Evolutionary conservation across 108 stramenopile species (phyloP), one percentile per base, ranked within the genome.

Genomic region (Asterionellopsis glacialis): DNA sequence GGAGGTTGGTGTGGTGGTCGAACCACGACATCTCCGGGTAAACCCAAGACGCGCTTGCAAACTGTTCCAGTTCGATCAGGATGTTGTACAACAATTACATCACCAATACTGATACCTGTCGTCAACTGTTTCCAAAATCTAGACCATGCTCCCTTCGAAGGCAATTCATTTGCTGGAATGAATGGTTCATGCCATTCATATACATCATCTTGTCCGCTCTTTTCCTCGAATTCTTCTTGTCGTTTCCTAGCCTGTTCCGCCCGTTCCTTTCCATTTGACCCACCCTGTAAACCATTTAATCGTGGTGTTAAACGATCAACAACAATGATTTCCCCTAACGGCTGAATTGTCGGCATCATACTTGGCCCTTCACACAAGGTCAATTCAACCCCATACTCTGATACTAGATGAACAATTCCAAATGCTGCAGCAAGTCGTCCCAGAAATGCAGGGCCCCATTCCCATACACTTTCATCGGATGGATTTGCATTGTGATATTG

Each of bases 1-100:
- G 21, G 11, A n/a, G 15, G 27, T 60, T 61, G 75, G 55, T 55
- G 52, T 52, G 70, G 62, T n/a, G 82, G 82, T 39, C 75, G 63
- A 9, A 89, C 75, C 10, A 90, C 81, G 27, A 68, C 54, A 67
- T 97, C 94, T 6, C 96, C 96, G 9, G 91, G 91, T 64, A 95
- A 67, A n/a, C 85, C 96, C 41, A 93, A 66, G 21, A 97, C 87
- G 40, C 96, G 86, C 69, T 97, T 97, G 65, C 96, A 97, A 28
- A 97, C 85, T 26, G 88, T 95, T 25, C 90, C 91, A 53, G 76
- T 80, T 18, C 84, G 82, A 28, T 72, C 57, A 0, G 94, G 94
- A 64, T 91, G 86, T 47, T 89, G 77, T 18, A 92, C 73, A 22
- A 97, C 92, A 3, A 97, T 84, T 0, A 97, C 91, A 69, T 97